Evolutionary conservation across 2,329 filamentous ascomycete genomes (phyloP), one percentile per base, ranked within the genome.

Genomic region (Coccinonectria pachysandricola): DNA sequence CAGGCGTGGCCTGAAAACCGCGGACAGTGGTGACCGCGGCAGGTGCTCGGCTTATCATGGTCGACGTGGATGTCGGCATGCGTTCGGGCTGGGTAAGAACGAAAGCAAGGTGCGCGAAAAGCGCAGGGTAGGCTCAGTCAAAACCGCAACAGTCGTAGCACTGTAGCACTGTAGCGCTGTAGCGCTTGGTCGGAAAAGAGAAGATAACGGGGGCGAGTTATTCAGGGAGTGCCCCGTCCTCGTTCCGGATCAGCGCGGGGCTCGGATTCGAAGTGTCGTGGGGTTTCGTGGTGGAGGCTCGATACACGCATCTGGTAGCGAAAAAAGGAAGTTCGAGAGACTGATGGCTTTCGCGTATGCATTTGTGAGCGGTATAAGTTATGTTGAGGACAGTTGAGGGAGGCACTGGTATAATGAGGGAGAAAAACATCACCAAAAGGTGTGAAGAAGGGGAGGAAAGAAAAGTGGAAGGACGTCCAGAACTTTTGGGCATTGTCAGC

Each of bases 201-300:
- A n/a, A n/a, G n/a, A n/a, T n/a, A n/a, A n/a, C n/a, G n/a, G 24
- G 31, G 30, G 40, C 27, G 40, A 27, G 36, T 39, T 35, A 37
- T 47, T 58, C 54, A 59, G 38, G 52, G 61, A 41, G 64, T 59
- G 51, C 69, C 68, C 39, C 68, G 68, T 53, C 69, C 68, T 46
- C 68, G 68, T 59, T 72, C 63, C 34, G 68, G 66, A 59, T 73
- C 68, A 45, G 64, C 65, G 48, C 69, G 68, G 43, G 57, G 56
- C 50, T 67, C 58, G 42, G 59, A 62, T 42, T 65, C 56, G 49
- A 60, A 57, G 49, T 62, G 60, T 50, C 59, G 58, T 42, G 63
- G 56, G 37, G 59, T 54, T 50, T 60, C 56, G 50, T 64, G 59
- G 52, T 59, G 56, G 56, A 57, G n/a, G n/a, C n/a, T 62, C 42